Evolutionary conservation across 257 asterid genomes (phyloP).

Genomic region (Nicotiana obtusifolia): DNA sequence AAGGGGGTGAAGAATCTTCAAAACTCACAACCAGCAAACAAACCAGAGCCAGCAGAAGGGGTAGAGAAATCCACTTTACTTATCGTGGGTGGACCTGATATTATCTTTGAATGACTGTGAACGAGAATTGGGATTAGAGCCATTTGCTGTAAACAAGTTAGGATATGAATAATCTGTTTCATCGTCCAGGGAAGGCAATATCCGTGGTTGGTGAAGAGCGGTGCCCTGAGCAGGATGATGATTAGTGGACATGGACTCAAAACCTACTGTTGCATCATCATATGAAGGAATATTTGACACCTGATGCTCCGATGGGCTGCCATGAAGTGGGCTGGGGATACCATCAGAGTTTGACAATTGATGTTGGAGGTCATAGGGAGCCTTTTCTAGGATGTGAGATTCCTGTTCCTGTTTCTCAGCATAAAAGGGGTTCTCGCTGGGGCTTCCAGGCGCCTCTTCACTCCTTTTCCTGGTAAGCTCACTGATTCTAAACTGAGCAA

Average conservation of each 20-base stretch:
- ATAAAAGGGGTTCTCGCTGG: constrained; percentile 48
- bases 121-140: constrained; percentile 34
- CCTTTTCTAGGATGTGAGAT: constrained; percentile 19
- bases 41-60: background rate
- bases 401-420: constrained; percentile 19
- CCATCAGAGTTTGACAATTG: constrained; percentile 29
- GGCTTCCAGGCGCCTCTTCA: constrained; percentile 23
- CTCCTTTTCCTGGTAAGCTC: constrained; percentile 51
- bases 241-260: constrained; percentile 22
- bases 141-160: constrained; percentile 57
- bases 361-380: constrained; percentile 22
- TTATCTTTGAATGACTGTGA: constrained; percentile 38
- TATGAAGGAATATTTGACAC: constrained; percentile 20
- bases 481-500: constrained; percentile 69
- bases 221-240: constrained; percentile 20
- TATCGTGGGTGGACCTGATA: constrained; percentile 32
- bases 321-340: constrained; percentile 20
- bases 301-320: constrained; percentile 7
- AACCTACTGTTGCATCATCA: constrained; percentile 17
- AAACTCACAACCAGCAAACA: background rate
- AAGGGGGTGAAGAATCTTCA: background rate
- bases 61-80: constrained; percentile 6
- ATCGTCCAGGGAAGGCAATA: constrained; percentile 73
- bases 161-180: constrained; percentile 76
- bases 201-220: constrained; percentile 51